A percentile compares a stretch with the other conserved stretches of the same genome.
Conservation (phyloP, 2,329 filamentous ascomycete genomes). For the Alternaria brassicae region DNA sequence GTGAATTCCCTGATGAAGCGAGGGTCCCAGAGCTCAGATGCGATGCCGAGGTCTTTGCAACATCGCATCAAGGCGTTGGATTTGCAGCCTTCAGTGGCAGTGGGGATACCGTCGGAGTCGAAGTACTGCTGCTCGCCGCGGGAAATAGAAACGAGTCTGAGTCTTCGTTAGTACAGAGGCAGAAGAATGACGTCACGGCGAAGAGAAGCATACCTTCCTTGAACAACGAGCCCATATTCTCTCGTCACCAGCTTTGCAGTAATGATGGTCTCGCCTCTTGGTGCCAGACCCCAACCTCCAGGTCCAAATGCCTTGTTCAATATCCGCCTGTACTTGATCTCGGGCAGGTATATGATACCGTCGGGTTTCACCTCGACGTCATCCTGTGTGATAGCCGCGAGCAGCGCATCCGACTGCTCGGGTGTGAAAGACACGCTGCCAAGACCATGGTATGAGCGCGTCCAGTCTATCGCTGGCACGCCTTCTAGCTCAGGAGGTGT, state of each 20-base stretch:
- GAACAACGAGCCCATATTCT: slow-evolving; percentile 89
- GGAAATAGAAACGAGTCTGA: slow-evolving; percentile 88
- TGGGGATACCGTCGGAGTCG: slow-evolving; percentile 85
- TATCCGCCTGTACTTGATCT: slow-evolving; percentile 96
- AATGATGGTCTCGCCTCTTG: slow-evolving; percentile 82
- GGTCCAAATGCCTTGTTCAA: slow-evolving; percentile 92
- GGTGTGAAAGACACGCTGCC: slow-evolving; percentile 72
- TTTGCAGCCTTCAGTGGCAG: slow-evolving; percentile 95
- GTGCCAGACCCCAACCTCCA: slow-evolving; percentile 93
- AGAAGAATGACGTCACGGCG: not conserved
- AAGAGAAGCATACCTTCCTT: slow-evolving; percentile 73
- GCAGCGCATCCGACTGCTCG: slow-evolving; percentile 72
- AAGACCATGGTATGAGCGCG: slow-evolving; percentile 81
- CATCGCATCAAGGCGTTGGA: slow-evolving; percentile 97
- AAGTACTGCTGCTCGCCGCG: slow-evolving; percentile 97
- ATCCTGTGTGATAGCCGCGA: slow-evolving; percentile 69
- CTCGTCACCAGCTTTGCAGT: slow-evolving; percentile 82
- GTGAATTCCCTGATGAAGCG: slow-evolving; percentile 85
- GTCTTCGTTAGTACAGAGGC: not conserved
- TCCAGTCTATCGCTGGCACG: slow-evolving; percentile 75
- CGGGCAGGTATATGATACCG: slow-evolving; percentile 92
- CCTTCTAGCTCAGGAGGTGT: slow-evolving; percentile 60
- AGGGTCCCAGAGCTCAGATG: slow-evolving; percentile 95
- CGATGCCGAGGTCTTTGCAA: slow-evolving; percentile 96
- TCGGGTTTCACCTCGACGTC: slow-evolving; percentile 98